These are phyloP conservation scores for Fusarium poae DNA, from an alignment of 2,329 filamentous ascomycete genomes.

Conservation along the genomic window DNA sequence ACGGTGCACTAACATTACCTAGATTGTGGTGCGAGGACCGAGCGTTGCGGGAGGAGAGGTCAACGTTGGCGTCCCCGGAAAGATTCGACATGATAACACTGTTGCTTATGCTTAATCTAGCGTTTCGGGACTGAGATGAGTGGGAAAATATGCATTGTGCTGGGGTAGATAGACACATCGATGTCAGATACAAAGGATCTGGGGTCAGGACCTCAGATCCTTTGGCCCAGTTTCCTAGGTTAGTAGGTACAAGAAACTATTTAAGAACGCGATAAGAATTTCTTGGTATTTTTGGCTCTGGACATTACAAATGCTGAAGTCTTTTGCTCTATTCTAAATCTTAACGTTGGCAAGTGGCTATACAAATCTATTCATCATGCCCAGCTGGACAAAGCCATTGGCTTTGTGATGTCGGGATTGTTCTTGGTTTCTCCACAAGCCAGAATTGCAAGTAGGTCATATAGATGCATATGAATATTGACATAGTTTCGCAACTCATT, in stretches of 20 bases:
- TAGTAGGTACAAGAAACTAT: background rate
- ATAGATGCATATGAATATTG: background rate
- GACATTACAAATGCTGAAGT: background rate
- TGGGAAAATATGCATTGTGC: background rate
- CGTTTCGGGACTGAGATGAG: background rate
- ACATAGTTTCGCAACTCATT: background rate
- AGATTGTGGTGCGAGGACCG: conserved; percentile 80
- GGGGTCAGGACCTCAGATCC: background rate
- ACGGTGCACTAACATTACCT: conserved; percentile 22
- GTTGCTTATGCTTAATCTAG: conserved; percentile 65
- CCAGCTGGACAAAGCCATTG: background rate
- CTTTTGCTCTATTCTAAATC: background rate
- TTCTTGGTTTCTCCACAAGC: background rate
- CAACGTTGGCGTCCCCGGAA: conserved; percentile 72
- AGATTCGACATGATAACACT: conserved; percentile 79
- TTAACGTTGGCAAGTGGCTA: background rate
- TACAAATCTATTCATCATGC: background rate
- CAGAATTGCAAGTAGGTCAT: too few species aligned
- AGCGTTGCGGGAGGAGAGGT: conserved; percentile 77
- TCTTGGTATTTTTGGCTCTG: background rate
- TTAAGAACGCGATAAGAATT: background rate
- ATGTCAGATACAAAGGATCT: background rate
- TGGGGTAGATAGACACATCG: background rate
- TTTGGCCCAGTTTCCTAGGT: background rate
- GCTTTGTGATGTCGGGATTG: background rate